Evolutionary conservation across 2,329 filamentous ascomycete species (phyloP).

Genomic region (Fusarium circinatum): DNA sequence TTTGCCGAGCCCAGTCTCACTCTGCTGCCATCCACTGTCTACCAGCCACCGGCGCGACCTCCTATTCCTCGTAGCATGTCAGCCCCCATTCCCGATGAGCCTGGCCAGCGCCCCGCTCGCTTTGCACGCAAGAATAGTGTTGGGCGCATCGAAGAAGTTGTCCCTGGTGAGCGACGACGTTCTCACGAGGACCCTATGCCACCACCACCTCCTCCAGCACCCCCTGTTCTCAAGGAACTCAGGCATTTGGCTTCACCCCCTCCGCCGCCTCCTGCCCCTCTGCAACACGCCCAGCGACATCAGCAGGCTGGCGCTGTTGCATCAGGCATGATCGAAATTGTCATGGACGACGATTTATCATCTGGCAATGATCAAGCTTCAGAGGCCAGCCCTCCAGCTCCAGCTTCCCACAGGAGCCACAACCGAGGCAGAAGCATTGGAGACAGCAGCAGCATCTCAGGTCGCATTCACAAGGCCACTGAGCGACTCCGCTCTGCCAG

Average conservation of each 20-base stretch:
- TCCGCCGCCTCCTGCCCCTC: conserved; percentile 69
- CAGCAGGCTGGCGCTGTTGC: conserved; percentile 58
- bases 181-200: conserved; percentile 62
- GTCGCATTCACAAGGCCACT: conserved; percentile 66
- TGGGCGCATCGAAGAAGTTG: conserved; percentile 60
- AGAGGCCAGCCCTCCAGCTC: conserved; percentile 42
- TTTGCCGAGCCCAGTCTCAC: conserved; percentile 51
- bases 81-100: conserved; percentile 60
- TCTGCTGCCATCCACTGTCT: conserved; percentile 68
- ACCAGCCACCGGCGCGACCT: conserved; percentile 63
- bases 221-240: conserved; percentile 69
- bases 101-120: conserved; percentile 39
- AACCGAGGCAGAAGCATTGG: conserved; percentile 66
- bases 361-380: conserved; percentile 34
- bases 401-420: conserved; percentile 59
- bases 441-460: conserved; percentile 62
- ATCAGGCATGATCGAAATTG: conserved; percentile 71
- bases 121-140: conserved; percentile 50
- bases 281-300: conserved; percentile 57
- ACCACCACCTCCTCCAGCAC: conserved; percentile 62
- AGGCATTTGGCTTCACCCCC: conserved; percentile 70
- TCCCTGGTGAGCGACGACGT: conserved; percentile 53
- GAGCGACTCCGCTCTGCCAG: conserved; percentile 70
- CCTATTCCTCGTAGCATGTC: conserved; percentile 71
- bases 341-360: conserved; percentile 69